Conservation (phyloP, 2,329 filamentous ascomycete species). For the Dendrostoma leiphaemia region DNA sequence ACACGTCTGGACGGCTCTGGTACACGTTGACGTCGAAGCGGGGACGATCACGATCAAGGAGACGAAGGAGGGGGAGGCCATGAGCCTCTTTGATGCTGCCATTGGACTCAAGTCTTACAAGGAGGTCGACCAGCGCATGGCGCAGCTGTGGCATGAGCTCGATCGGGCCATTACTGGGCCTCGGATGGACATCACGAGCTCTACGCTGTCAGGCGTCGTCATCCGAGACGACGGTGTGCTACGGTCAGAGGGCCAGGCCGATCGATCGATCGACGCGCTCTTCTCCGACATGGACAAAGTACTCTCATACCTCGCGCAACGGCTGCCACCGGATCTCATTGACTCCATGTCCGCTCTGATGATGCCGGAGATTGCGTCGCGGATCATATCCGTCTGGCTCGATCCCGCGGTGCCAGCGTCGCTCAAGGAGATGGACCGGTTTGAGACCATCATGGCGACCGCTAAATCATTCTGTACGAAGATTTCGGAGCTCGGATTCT, state of each 20-base stretch:
- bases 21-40: conserved; percentile 58
- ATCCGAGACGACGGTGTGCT: conserved; percentile 43
- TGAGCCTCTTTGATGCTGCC: conserved; percentile 53
- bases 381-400: conserved; percentile 73
- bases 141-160: conserved; percentile 60
- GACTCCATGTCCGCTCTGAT: conserved; percentile 65
- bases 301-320: conserved; percentile 50
- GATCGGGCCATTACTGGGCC: conserved; percentile 60
- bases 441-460: conserved; percentile 67
- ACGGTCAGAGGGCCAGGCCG: conserved; percentile 38
- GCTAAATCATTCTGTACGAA: conserved; percentile 63
- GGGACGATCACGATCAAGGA: conserved; percentile 56
- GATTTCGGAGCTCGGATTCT: conserved; percentile 63
- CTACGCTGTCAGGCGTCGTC: conserved; percentile 37
- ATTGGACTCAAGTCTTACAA: conserved; percentile 58
- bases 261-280: conserved; percentile 47
- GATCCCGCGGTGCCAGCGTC: conserved; percentile 73
- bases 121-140: conserved; percentile 58
- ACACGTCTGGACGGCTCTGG: conserved; percentile 67
- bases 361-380: conserved; percentile 65
- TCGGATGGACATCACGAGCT: conserved; percentile 47
- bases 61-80: conserved; percentile 48
- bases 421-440: conserved; percentile 66
- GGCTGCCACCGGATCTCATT: conserved; percentile 53
- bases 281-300: conserved; percentile 52